Base-by-base conservation (phyloP, 108 stramenopile genomes). In the Skeletonema tropicum region DNA sequence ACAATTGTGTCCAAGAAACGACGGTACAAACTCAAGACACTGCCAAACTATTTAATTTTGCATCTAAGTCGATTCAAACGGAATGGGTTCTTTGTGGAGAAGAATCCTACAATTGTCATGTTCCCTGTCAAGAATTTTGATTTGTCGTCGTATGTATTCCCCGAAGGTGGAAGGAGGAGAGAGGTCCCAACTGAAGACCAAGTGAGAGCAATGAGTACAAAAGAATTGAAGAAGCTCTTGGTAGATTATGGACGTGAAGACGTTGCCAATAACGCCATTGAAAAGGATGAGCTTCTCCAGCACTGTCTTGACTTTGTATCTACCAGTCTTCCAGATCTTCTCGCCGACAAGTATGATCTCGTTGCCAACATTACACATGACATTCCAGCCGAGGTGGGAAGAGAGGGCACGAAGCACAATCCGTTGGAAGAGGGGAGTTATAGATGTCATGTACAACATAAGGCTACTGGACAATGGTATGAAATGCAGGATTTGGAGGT, bases 61-160 rank as follows among this genome's bases (percentile, higher is more conserved):
- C 95, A 97, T 81, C 62, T 98, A 64, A 86, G 76, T 31, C 90
- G 99, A 15, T 99, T 99, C 86, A 95, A 92, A 57, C 89, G 83
- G 26, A 99, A 97, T 71, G 74, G 85, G 9, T 99, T 96, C 71
- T 88, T 82, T 26, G 83, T 87, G 15, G 99, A 99, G 89, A 99
- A 99, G 85, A 99, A 99, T 82, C 97, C 97, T 17, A 98, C 98
- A 19, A 98, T 99, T 79, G 98, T 99, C 32, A 90, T 94, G 58
- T 97, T 99, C 70, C 98, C 98, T 13, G 96, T 99, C 39, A 97
- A 97, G 80, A 97, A 98, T 71, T 83, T 99, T 26, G 98, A 98
- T 82, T 77, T 99, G 32, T 80, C 84, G 41, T 75, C 80, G 26
- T 96, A 94, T 66, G 89, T 94, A 8, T 87, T 88, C 66, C 66